Conservation (phyloP, 495 filamentous ascomycete species). For the Xylaria scruposa region DNA sequence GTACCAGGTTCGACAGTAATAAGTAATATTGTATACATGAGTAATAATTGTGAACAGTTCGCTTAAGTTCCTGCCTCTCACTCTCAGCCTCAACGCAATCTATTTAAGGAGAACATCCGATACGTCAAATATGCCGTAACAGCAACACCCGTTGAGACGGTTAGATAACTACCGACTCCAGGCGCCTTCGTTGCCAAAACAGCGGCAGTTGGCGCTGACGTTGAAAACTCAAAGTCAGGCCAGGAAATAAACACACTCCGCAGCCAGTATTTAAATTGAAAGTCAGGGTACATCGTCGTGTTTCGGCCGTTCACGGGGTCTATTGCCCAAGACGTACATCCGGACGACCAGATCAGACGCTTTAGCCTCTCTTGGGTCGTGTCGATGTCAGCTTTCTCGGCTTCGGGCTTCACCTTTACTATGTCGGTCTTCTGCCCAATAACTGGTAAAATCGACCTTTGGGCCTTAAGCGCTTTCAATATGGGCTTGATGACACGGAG, state of each 20-base stretch:
- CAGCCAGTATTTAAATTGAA: slow-evolving; percentile 46
- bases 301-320: slow-evolving; percentile 51
- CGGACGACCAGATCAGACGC: slow-evolving; percentile 52
- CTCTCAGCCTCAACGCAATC: background rate
- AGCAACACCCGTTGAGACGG: slow-evolving; percentile 10
- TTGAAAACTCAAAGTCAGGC: slow-evolving; percentile 39
- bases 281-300: slow-evolving; percentile 56
- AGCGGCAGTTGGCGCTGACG: slow-evolving; percentile 5
- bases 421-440: slow-evolving; percentile 18
- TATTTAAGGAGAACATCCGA: background rate
- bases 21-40: background rate
- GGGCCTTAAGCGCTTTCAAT: slow-evolving; percentile 48
- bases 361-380: slow-evolving; percentile 50
- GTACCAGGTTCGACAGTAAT: background rate
- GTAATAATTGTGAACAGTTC: background rate
- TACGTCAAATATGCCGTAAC: slow-evolving; percentile 10
- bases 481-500: slow-evolving; percentile 60
- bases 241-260: slow-evolving; percentile 46
- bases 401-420: slow-evolving; percentile 45
- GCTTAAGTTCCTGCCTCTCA: background rate
- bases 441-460: slow-evolving; percentile 44
- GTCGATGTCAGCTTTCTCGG: slow-evolving; percentile 51
- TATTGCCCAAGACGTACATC: slow-evolving; percentile 43
- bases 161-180: slow-evolving; percentile 11
- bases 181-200: slow-evolving; percentile 8